Evolutionary conservation across 2,329 filamentous ascomycete genomes (phyloP).

Genomic region (Colletotrichum camelliae): DNA sequence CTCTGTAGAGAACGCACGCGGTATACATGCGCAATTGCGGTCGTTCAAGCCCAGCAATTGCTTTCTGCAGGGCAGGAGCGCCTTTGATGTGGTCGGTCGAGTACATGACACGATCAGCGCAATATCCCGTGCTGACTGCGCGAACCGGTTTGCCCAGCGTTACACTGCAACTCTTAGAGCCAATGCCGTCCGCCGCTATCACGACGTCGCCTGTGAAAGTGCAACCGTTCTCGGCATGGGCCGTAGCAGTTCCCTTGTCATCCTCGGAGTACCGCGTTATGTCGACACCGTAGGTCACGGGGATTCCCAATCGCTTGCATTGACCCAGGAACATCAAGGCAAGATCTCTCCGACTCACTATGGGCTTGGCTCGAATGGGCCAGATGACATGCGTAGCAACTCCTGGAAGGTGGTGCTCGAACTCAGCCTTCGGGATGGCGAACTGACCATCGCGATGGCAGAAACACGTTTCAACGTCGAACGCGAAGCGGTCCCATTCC

Average conservation of each 20-base stretch:
- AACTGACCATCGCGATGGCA: neutral
- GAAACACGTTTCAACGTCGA: neutral
- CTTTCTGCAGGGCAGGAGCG: neutral
- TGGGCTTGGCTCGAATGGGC: neutral
- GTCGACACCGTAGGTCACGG: neutral
- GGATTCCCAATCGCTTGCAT: neutral
- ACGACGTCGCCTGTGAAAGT: slow-evolving; percentile 7
- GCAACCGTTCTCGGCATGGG: neutral
- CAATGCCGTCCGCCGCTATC: slow-evolving; percentile 17
- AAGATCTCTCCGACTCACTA: neutral
- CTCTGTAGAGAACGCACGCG: neutral
- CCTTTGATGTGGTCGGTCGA: neutral
- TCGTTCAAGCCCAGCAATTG: neutral
- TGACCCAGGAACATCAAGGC: neutral
- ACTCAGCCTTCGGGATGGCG: neutral
- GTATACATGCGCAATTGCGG: neutral
- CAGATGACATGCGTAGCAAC: neutral
- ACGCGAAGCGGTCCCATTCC: neutral
- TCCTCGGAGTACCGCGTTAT: neutral
- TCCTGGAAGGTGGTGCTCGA: neutral
- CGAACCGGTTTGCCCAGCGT: neutral
- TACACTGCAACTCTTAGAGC: neutral
- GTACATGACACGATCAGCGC: neutral
- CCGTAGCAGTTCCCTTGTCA: neutral
- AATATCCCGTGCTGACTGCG: neutral